phyloP scores from a whole-genome alignment of 1,284 basidiomycete genomes.

The Pholiota adiposa region DNA sequence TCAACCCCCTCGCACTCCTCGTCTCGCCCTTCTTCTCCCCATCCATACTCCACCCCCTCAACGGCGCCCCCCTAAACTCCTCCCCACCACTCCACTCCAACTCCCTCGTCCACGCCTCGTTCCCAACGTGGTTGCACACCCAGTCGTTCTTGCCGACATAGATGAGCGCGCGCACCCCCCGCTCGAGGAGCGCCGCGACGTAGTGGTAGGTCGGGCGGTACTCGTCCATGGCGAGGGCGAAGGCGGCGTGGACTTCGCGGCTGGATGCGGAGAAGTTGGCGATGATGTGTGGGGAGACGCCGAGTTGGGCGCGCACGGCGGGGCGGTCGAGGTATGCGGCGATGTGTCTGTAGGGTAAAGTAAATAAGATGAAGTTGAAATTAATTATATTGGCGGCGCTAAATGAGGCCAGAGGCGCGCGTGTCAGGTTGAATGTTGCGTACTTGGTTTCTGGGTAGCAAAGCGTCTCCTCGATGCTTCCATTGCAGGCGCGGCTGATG shows the following conservation, averaged over 20 bases:
- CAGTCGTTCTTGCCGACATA: constrained; percentile 39
- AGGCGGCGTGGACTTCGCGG: constrained; percentile 42
- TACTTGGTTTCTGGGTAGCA: constrained; percentile 57
- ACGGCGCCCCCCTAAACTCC: constrained; percentile 51
- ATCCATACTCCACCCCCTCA: constrained; percentile 61
- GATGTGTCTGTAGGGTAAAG: constrained; percentile 41
- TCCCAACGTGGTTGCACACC: constrained; percentile 72
- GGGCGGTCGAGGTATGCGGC: constrained; percentile 56
- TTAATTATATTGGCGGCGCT: too few species aligned
- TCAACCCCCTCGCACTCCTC: constrained; percentile 59
- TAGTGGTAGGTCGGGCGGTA: constrained; percentile 52
- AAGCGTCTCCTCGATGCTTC: constrained; percentile 35
- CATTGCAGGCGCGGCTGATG: constrained; percentile 62
- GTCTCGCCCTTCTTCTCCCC: constrained; percentile 59
- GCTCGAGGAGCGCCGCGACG: constrained; percentile 74
- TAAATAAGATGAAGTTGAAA: background rate
- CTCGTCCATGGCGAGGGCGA: constrained; percentile 41
- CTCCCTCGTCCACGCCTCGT: constrained; percentile 51
- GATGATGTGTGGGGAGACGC: constrained; percentile 52
- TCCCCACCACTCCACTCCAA: constrained; percentile 67
- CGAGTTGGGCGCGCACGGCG: constrained; percentile 56
- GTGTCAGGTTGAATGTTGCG: too few species aligned
- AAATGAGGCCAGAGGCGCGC: too few species aligned
- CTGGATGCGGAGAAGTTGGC: constrained; percentile 54
- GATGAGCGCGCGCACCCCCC: constrained; percentile 71